Evolutionary conservation across 495 filamentous ascomycete genomes (phyloP).

Genomic region (Neurospora hispaniola): DNA sequence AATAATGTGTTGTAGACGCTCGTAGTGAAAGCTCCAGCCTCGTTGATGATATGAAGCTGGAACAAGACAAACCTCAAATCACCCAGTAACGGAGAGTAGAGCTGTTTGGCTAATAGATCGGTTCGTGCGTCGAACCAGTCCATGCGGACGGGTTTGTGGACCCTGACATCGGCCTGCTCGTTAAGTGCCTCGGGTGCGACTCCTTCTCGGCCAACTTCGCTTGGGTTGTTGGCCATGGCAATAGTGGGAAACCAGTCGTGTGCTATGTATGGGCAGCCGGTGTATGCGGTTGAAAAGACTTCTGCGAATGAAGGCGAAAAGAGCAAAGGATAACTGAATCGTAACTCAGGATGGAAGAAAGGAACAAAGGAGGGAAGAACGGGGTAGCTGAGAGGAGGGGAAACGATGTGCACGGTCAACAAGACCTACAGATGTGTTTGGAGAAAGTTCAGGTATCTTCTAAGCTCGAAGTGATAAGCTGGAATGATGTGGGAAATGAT

Average conservation of each 20-base stretch:
- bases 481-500: neutral
- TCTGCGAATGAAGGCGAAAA: neutral
- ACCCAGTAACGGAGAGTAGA: neutral
- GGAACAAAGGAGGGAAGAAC: neutral
- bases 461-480: neutral
- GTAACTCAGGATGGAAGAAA: neutral
- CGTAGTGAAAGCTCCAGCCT: too few relatives aligned
- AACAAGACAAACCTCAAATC: neutral
- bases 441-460: neutral
- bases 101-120: too few relatives aligned
- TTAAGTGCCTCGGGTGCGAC: neutral
- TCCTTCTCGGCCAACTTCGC: neutral
- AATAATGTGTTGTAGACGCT: neutral
- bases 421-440: neutral
- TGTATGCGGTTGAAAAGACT: neutral
- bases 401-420: neutral
- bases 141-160: neutral
- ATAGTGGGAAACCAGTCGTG: neutral
- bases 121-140: too few relatives aligned
- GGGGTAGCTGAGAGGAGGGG: too few relatives aligned
- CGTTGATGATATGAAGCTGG: too few relatives aligned
- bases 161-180: neutral
- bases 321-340: neutral
- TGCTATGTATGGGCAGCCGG: neutral
- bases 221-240: neutral